Evolutionary conservation across 176 grass and related monocot genomes (phyloP).

Genomic region (Poa annua): DNA sequence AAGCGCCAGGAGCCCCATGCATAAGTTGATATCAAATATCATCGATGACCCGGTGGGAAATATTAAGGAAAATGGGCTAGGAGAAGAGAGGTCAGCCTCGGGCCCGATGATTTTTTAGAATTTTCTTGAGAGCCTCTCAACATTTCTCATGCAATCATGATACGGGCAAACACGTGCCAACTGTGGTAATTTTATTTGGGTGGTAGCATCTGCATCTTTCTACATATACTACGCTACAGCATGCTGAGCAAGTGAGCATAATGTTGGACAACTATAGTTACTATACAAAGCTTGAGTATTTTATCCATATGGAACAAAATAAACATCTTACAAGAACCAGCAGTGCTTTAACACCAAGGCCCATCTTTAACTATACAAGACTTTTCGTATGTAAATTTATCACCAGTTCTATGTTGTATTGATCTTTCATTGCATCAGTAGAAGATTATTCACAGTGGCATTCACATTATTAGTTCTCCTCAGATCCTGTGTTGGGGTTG

Average conservation of each 20-base stretch:
- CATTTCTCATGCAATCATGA: background rate
- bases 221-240: conserved; percentile 49
- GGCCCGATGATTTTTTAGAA: background rate
- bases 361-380: conserved; percentile 60
- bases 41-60: background rate
- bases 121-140: background rate
- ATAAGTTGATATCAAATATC: background rate
- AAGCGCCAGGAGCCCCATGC: too few relatives aligned
- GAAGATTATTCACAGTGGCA: conserved; percentile 99
- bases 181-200: conserved; percentile 46
- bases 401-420: conserved; percentile 45
- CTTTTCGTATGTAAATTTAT: conserved; percentile 48
- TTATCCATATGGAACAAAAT: conserved; percentile 41
- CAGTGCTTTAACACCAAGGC: conserved; percentile 43
- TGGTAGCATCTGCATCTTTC: conserved; percentile 38
- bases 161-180: background rate
- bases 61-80: background rate
- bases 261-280: conserved; percentile 50
- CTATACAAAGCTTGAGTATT: conserved; percentile 55
- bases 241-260: conserved; percentile 14
- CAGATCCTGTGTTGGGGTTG: conserved; percentile 72
- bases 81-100: background rate
- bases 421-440: conserved; percentile 72
- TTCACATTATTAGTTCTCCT: conserved; percentile 95
- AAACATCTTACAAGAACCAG: conserved; percentile 54